These are phyloP conservation scores for Myxozyma sirexii DNA, from an alignment of 805 yeast species.

Conservation along the genomic window DNA sequence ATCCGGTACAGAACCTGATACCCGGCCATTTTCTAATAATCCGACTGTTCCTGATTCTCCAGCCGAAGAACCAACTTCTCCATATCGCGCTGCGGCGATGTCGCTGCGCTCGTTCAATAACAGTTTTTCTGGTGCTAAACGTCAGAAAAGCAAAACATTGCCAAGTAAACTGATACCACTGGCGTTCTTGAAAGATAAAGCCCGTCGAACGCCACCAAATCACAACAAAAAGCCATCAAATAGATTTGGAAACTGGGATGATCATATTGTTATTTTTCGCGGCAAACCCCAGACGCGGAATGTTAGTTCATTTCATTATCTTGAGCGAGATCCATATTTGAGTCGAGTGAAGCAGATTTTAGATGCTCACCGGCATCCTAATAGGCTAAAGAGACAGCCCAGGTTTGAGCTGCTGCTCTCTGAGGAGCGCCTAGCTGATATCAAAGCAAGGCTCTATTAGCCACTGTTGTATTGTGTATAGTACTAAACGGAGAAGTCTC, in stretches of 20 bases:
- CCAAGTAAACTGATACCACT: neutral
- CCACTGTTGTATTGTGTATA: too few relatives aligned
- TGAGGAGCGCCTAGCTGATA: neutral
- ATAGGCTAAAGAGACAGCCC: constrained; percentile 4
- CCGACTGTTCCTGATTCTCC: neutral
- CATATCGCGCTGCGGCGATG: neutral
- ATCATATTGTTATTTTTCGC: neutral
- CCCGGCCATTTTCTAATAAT: neutral
- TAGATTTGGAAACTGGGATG: constrained; percentile 6
- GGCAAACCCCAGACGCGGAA: neutral
- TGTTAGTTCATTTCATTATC: neutral
- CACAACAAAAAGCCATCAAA: neutral
- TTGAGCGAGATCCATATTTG: constrained; percentile 10
- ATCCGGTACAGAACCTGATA: neutral
- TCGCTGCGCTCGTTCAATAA: neutral
- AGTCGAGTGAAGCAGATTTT: constrained; percentile 17
- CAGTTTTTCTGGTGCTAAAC: neutral
- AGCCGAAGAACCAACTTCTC: neutral
- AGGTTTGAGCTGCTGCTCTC: constrained; percentile 16
- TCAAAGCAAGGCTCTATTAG: neutral
- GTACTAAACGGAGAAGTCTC: too few relatives aligned
- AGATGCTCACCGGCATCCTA: constrained; percentile 13
- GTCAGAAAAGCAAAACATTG: neutral
- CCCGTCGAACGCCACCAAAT: neutral
- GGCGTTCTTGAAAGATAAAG: neutral